A percentile compares a stretch with the other conserved stretches of the same genome.
phyloP scores from a whole-genome alignment of 192 early-diverging fungal species.

The Dispira simplex region DNA sequence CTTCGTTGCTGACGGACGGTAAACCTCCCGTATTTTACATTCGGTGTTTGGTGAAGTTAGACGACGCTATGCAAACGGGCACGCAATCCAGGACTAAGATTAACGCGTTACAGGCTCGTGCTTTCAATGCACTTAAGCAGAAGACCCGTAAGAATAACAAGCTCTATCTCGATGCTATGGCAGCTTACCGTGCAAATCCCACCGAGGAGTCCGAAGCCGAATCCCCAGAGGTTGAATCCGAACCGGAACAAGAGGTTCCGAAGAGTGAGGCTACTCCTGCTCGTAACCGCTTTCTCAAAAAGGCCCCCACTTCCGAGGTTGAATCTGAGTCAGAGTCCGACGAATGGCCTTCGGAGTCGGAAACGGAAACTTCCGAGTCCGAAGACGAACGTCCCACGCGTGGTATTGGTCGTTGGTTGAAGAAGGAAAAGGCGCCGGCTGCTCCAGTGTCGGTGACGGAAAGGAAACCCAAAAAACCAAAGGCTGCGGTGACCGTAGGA shows the following conservation, averaged over 20 bases:
- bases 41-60: conserved; percentile 53
- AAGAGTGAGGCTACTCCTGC: conserved; percentile 15
- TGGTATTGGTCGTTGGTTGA: conserved; percentile 23
- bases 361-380: neutral
- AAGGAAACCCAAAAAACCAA: conserved; percentile 25
- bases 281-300: too few species aligned
- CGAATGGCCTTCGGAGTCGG: conserved; percentile 13
- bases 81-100: conserved; percentile 63
- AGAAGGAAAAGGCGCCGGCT: conserved; percentile 22
- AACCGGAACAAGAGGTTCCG: conserved; percentile 16
- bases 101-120: conserved; percentile 62
- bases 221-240: conserved; percentile 15
- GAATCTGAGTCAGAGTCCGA: neutral
- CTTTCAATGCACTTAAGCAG: conserved; percentile 85
- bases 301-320: too few species aligned
- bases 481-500: neutral
- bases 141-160: conserved; percentile 84
- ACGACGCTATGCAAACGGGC: conserved; percentile 54
- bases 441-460: conserved; percentile 5
- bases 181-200: conserved; percentile 38
- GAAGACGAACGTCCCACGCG: conserved; percentile 2
- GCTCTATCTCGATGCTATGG: conserved; percentile 51
- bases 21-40: conserved; percentile 49
- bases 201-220: conserved; percentile 20
- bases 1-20: neutral